Evolutionary conservation across 2,329 filamentous ascomycete species (phyloP).

Genomic region (Colletotrichum karsti): DNA sequence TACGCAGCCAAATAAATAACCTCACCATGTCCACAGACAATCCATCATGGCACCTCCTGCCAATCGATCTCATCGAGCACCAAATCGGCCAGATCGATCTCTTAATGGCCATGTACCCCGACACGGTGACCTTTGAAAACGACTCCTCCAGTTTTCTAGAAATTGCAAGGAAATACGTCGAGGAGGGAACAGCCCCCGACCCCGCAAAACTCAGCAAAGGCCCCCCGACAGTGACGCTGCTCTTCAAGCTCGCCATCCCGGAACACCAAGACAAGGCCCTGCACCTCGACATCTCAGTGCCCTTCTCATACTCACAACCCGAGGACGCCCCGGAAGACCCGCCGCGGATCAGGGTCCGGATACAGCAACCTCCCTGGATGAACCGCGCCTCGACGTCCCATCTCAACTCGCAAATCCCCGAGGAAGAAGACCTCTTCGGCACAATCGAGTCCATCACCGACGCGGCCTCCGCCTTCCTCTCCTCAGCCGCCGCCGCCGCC

Average conservation of each 20-base stretch:
- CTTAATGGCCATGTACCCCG: constrained; percentile 60
- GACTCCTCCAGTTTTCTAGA: background rate
- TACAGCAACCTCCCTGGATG: constrained; percentile 61
- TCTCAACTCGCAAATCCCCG: constrained; percentile 48
- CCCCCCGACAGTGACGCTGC: constrained; percentile 27
- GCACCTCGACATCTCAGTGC: constrained; percentile 45
- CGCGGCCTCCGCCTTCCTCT: constrained; percentile 39
- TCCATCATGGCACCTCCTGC: constrained; percentile 35
- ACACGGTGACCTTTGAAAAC: constrained; percentile 29
- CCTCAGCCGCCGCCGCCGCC: constrained; percentile 31
- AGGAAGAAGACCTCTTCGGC: constrained; percentile 51
- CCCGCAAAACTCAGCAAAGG: background rate
- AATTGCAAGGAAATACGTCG: background rate
- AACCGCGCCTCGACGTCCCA: constrained; percentile 53
- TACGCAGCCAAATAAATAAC: too few species aligned
- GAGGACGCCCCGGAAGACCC: constrained; percentile 37
- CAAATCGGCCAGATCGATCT: constrained; percentile 60
- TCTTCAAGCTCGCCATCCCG: constrained; percentile 36
- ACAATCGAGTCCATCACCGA: constrained; percentile 54
- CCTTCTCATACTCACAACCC: constrained; percentile 34
- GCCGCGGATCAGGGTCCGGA: constrained; percentile 48
- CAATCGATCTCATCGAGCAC: constrained; percentile 53
- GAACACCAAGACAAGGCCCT: constrained; percentile 31
- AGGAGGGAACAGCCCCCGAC: background rate
- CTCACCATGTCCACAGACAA: background rate